phyloP scores from a whole-genome alignment of 768 basidiomycete species.

The Crepidotus variabilis region DNA sequence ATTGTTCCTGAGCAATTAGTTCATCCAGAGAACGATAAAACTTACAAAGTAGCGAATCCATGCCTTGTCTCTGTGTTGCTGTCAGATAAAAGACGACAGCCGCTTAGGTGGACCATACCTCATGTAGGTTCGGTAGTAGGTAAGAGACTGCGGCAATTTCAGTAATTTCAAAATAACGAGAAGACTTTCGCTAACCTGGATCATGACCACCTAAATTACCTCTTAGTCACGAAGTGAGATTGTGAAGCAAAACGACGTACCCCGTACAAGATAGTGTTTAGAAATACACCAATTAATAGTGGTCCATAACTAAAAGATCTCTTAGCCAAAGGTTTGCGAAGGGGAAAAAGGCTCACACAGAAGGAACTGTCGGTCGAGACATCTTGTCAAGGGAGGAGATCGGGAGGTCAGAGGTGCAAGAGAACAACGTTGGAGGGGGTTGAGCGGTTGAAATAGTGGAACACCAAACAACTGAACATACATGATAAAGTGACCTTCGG shows the following conservation, averaged over 20 bases:
- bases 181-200: slow-evolving; percentile 20
- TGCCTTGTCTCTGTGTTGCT: slow-evolving; percentile 22
- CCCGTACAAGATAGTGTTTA: slow-evolving; percentile 32
- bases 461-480: too few species aligned
- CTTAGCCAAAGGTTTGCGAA: not conserved
- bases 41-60: slow-evolving; percentile 32
- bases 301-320: slow-evolving; percentile 6
- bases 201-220: slow-evolving; percentile 21
- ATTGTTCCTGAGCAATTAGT: not conserved
- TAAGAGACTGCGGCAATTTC: slow-evolving; percentile 19
- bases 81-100: not conserved
- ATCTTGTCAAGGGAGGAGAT: not conserved
- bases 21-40: not conserved
- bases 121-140: slow-evolving; percentile 33
- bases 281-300: slow-evolving; percentile 20
- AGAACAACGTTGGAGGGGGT: too few species aligned
- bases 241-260: slow-evolving; percentile 12
- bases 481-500: too few species aligned
- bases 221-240: not conserved
- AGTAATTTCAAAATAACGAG: not conserved
- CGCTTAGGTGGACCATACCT: slow-evolving; percentile 15
- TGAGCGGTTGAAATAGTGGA: too few species aligned
- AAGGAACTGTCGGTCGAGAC: not conserved
- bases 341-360: not conserved
- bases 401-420: too few species aligned